Evolutionary conservation across 1,284 basidiomycete species (phyloP), one percentile per base, ranked within the genome.

Genomic region (Apiotrichum brassicae): DNA sequence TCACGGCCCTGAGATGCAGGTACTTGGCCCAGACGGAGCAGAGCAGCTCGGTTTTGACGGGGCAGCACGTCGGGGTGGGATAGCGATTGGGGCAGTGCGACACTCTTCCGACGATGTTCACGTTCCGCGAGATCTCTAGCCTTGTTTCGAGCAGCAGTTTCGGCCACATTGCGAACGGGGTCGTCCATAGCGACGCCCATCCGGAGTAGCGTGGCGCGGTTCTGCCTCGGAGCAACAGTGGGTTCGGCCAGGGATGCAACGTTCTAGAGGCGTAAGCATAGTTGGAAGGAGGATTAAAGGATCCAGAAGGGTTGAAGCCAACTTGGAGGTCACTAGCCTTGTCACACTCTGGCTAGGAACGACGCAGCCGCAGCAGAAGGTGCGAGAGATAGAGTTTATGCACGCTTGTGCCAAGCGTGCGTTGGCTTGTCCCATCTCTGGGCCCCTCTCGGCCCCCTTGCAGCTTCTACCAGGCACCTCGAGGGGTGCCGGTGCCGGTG

Each of bases 181-280:
- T 41, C 25, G 12, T 50, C 46, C 3, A 34, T 20, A 5, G 22
- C 13, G 7, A 20, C 13, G 5, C 48, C 48, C 14, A 40, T 37
- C 3, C 63, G 58, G 11, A 67, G 62, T 36, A 61, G 55, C 3
- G 61, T 61, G 7, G 63, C 35, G 39, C 60, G 59, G 30, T 58
- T 67, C 9, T 44, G 56, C 11, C 62, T 43, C 8, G 66, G 66
- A 12, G 53, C 46, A 18, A 65, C 28, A 3, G 50, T 37, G 2
- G 66, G 66, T n/a, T 53, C 43, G 2, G 65, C 60, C 4, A 68
- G 56, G 1, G 64, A 63, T 3, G 60, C 50, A 25, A 68, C 58
- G 20, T 54, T 60, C 66, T 68, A n/a, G 19, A 19, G 4, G 18
- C 13, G 38, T 46, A 4, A 28, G 34, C n/a, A n/a, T n/a, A n/a